Evolutionary conservation across 2,329 filamentous ascomycete species (phyloP).

Genomic region (Pseudogymnoascus sp.): DNA sequence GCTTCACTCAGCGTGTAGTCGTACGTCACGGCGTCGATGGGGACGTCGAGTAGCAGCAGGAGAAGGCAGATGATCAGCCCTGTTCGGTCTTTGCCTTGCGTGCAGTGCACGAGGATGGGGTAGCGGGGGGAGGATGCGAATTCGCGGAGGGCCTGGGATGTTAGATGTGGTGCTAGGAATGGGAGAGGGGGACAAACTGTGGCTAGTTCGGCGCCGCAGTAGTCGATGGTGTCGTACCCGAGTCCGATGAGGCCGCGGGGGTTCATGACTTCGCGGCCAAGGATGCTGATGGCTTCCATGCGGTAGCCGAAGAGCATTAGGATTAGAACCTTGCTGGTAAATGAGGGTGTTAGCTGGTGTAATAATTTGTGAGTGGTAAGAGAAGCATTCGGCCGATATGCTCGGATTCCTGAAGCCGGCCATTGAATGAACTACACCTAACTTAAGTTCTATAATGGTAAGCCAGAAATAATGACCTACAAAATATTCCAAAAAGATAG

Average conservation of each 20-base stretch:
- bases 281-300: constrained; percentile 57
- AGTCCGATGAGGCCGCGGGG: constrained; percentile 64
- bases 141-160: constrained; percentile 37
- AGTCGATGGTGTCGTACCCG: constrained; percentile 59
- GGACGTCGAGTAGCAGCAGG: constrained; percentile 53
- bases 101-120: constrained; percentile 71
- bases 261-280: constrained; percentile 62
- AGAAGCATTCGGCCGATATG: not conserved
- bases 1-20: constrained; percentile 64
- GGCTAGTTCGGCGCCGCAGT: constrained; percentile 54
- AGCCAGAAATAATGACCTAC: constrained; percentile 31
- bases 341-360: not conserved
- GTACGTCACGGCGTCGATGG: constrained; percentile 49
- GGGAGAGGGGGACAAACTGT: constrained; percentile 25
- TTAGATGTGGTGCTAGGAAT: not conserved
- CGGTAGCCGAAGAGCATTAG: constrained; percentile 60
- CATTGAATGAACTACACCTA: not conserved
- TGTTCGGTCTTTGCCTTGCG: constrained; percentile 80
- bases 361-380: not conserved
- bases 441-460: not conserved
- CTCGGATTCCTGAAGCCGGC: not conserved
- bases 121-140: constrained; percentile 41
- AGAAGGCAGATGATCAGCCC: constrained; percentile 63
- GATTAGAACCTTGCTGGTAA: constrained; percentile 46
- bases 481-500: constrained; percentile 59